phyloP scores from a whole-genome alignment of 352 stramenopile genomes.

The Thalassiosira livingstoniorum region DNA sequence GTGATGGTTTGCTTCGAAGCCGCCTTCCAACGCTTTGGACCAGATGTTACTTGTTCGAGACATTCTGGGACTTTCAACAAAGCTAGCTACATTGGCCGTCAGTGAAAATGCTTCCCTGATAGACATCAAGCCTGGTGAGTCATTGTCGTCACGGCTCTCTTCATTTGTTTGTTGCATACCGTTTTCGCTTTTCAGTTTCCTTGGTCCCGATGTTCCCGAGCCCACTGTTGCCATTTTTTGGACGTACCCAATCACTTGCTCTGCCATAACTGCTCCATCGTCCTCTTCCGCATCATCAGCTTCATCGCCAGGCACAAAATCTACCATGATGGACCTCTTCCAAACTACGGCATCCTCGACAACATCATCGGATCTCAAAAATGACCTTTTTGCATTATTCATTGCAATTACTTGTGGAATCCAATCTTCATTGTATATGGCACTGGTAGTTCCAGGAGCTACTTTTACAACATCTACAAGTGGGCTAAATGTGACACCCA shows the following conservation, averaged over 20 bases:
- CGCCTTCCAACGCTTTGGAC: conserved; percentile 39
- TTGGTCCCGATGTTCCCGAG: conserved; percentile 9
- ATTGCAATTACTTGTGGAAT: neutral
- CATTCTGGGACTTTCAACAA: neutral
- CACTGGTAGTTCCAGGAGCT: conserved; percentile 17
- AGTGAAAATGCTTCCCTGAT: conserved; percentile 54
- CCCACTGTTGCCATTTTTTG: neutral
- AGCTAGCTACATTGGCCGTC: neutral
- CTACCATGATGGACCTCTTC: conserved; percentile 46
- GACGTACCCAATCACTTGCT: no score
- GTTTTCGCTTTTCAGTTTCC: neutral
- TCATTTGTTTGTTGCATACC: neutral
- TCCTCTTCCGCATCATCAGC: no score
- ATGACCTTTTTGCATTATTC: neutral
- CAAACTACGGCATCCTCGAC: conserved; percentile 5
- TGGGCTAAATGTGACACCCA: conserved; percentile 33
- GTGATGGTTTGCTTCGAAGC: conserved; percentile 46
- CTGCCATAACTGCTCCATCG: no score
- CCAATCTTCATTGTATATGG: conserved; percentile 50
- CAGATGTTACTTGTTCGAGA: conserved; percentile 35
- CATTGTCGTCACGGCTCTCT: neutral
- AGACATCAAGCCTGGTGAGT: neutral
- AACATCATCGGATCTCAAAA: neutral
- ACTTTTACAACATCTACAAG: conserved; percentile 56
- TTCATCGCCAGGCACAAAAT: conserved; percentile 44